Evolutionary conservation across 1,284 basidiomycete species (phyloP).

Genomic region (Neonothopanus nambi): DNA sequence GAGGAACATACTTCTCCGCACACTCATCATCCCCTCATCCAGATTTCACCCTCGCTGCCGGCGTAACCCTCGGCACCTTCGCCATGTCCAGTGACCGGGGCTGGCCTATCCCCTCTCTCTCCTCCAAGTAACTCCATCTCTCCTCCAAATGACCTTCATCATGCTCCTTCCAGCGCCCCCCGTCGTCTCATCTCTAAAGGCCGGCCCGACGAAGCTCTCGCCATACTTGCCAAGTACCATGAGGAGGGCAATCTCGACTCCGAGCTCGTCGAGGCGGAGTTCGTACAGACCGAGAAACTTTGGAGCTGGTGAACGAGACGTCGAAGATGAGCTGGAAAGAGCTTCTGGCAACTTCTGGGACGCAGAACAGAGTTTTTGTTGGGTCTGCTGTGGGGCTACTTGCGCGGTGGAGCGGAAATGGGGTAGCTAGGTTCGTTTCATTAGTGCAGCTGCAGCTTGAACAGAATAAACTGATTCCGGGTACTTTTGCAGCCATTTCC

Average conservation of each 20-base stretch:
- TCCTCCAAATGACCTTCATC: constrained; percentile 47
- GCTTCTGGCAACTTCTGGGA: constrained; percentile 45
- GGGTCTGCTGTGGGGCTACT: constrained; percentile 47
- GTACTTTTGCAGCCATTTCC: constrained; percentile 39
- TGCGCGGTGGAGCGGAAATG: constrained; percentile 57
- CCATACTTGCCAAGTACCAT: constrained; percentile 51
- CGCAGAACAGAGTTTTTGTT: constrained; percentile 48
- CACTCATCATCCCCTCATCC: constrained; percentile 68
- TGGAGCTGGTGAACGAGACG: constrained; percentile 44
- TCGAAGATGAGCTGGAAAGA: constrained; percentile 44
- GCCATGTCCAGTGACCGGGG: constrained; percentile 48
- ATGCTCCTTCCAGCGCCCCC: constrained; percentile 60
- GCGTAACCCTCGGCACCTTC: constrained; percentile 47
- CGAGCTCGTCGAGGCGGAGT: constrained; percentile 54
- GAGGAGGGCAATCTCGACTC: constrained; percentile 46
- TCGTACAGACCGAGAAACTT: constrained; percentile 52
- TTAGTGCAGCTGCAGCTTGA: neutral
- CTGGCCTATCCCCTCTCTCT: constrained; percentile 58
- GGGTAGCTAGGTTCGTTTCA: constrained; percentile 45
- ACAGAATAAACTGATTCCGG: neutral
- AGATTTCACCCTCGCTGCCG: constrained; percentile 49
- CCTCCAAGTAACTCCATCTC: constrained; percentile 53
- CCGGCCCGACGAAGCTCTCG: constrained; percentile 47
- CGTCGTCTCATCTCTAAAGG: constrained; percentile 60
- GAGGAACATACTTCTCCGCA: constrained; percentile 53